Evolutionary conservation across 1,284 basidiomycete species (phyloP), one percentile per base, ranked within the genome.

Genomic region (Cryptococcus sp.): DNA sequence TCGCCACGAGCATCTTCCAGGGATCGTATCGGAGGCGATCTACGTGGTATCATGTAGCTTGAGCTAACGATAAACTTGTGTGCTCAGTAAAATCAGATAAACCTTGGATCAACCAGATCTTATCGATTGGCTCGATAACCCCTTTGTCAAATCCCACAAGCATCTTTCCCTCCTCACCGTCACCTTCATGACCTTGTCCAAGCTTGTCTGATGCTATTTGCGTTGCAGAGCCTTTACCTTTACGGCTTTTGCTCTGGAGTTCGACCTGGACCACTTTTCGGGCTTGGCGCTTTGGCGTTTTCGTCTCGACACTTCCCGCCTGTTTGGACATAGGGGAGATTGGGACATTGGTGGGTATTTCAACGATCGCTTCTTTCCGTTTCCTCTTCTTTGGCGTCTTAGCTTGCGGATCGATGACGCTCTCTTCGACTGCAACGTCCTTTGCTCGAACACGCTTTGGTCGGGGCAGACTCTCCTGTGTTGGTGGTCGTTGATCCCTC

Each of bases 31-130:
- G 57, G 10, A 70, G 57, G 45, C 58, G 46, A 39, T 70, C 68
- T 67, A 43, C 26, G 25, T 29, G 37, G 48, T 7, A n/a, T 50
- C 23, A 41, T 5, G 6, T 41, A 3, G 39, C n/a, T 1, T 22
- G n/a, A 20, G 8, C 22, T 7, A 0, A 11, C 15, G 20, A 34
- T n/a, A 7, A 10, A n/a, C 3, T 34, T 19, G 41, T 8, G 22
- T 15, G 41, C 8, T 5, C 4, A 25, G 39, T 17, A 11, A 48
- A 23, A n/a, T 19, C 37, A 29, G 23, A 17, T 55, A 38, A 16
- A 69, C 67, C 67, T 56, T 69, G 67, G 7, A 67, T 62, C 38
- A 69, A 51, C 41, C 61, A 61, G 2, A 67, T 66, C 50, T 69
- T 69, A 6, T 55, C 61, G 3, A 64, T 52, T 17, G 43, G 25